Evolutionary conservation across 2,329 filamentous ascomycete species (phyloP).

Genomic region (Phaeosphaeria sp.): DNA sequence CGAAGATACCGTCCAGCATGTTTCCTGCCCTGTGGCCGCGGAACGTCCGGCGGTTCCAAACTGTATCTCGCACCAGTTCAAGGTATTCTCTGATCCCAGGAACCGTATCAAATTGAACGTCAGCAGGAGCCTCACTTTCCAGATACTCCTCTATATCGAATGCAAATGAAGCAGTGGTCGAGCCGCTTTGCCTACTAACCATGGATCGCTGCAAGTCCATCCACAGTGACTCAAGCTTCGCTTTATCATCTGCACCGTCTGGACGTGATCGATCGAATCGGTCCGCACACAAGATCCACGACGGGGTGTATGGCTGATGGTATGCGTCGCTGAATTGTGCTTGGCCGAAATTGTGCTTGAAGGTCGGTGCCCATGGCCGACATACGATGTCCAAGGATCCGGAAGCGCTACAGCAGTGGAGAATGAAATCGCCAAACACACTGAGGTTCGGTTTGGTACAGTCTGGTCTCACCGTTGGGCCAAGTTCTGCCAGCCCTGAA

Average conservation of each 20-base stretch:
- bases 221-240: not conserved
- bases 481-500: not conserved
- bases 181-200: not conserved
- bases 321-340: not conserved
- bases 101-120: not conserved
- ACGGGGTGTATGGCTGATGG: not conserved
- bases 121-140: not conserved
- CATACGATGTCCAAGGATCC: not conserved
- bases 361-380: not conserved
- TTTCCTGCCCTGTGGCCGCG: not conserved
- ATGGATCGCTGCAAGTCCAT: not conserved
- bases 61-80: not conserved
- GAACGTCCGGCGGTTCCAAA: not conserved
- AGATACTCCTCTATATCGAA: not conserved
- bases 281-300: not conserved
- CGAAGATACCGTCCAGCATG: not conserved
- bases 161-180: not conserved
- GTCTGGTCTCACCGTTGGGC: not conserved
- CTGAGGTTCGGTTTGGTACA: not conserved
- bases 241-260: not conserved
- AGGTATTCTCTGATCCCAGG: not conserved
- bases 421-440: not conserved
- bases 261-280: not conserved
- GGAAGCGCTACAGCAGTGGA: not conserved
- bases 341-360: not conserved